phyloP scores from a whole-genome alignment of 441 rosid species.

The Daphne laureola region DNA sequence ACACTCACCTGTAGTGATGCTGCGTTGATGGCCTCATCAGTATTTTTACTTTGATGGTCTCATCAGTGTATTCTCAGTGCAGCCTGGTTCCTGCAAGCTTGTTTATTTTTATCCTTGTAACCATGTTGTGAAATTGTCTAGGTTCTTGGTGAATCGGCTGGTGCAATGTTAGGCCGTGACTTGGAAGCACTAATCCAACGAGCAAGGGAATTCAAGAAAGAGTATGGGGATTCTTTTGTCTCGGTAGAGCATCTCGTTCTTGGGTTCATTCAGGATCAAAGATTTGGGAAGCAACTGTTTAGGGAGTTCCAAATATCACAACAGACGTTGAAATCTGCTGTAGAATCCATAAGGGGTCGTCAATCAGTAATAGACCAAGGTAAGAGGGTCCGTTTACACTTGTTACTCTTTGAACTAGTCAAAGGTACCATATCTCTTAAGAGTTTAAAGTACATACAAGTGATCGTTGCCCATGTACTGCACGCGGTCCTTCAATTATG shows the following conservation, averaged over 20 bases:
- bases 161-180: conserved; percentile 96
- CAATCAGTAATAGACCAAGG: conserved; percentile 99
- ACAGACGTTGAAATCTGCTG: conserved; percentile 62
- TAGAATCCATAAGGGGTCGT: conserved; percentile 90
- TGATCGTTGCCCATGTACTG: no score
- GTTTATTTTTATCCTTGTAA: no score
- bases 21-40: no score
- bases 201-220: conserved; percentile 85
- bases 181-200: conserved; percentile 78
- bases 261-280: conserved; percentile 64
- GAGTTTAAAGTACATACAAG: background rate
- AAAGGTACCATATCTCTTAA: background rate
- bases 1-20: no score
- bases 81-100: no score
- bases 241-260: conserved; percentile 98
- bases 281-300: conserved; percentile 88
- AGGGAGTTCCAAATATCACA: conserved; percentile 76
- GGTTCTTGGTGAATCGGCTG: conserved; percentile 89
- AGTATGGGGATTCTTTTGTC: conserved; percentile 81
- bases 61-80: no score
- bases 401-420: background rate
- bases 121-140: conserved; percentile 13
- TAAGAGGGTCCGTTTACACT: conserved; percentile 12
- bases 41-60: no score
- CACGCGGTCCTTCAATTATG: no score